These are phyloP conservation scores for Infundibulicybe gibba DNA, from an alignment of 768 basidiomycete species.

Conservation along the genomic window DNA sequence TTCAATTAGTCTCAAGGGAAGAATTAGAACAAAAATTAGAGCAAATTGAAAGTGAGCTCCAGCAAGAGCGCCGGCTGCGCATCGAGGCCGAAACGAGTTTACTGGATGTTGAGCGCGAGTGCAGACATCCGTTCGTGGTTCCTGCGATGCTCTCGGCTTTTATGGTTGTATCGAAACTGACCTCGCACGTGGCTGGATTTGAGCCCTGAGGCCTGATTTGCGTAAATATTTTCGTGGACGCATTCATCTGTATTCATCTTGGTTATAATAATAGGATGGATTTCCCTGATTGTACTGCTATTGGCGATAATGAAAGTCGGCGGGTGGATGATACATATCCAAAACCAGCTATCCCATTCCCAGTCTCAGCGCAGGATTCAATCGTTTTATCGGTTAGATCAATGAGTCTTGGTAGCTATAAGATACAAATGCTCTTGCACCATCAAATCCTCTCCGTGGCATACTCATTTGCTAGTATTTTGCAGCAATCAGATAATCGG, in stretches of 20 bases:
- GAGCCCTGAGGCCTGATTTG: too few species aligned
- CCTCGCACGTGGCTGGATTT: conserved; percentile 20
- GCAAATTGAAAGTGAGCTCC: conserved; percentile 29
- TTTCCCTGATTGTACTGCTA: too few species aligned
- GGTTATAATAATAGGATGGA: too few species aligned
- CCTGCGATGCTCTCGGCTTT: conserved; percentile 56
- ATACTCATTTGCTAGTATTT: conserved; percentile 39
- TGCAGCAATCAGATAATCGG: conserved; percentile 69
- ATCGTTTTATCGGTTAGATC: too few species aligned
- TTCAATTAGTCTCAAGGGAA: conserved; percentile 16
- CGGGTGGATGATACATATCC: too few species aligned
- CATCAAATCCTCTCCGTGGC: conserved; percentile 2
- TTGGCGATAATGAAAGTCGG: too few species aligned
- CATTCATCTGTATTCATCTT: too few species aligned
- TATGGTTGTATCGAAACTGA: conserved; percentile 41
- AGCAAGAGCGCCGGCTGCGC: conserved; percentile 29
- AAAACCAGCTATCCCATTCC: too few species aligned
- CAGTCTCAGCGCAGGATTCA: too few species aligned
- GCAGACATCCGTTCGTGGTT: conserved; percentile 50
- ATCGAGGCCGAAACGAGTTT: conserved; percentile 41
- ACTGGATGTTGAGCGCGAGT: conserved; percentile 46
- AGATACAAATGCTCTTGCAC: conserved; percentile 12
- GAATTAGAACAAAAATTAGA: too few species aligned
- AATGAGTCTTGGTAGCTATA: conserved; percentile 3
- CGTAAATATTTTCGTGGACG: too few species aligned